A percentile compares a stretch with the other conserved stretches of the same genome.
Evolutionary conservation across 2,329 filamentous ascomycete species (phyloP).

Genomic region (Monosporascus sp.): DNA sequence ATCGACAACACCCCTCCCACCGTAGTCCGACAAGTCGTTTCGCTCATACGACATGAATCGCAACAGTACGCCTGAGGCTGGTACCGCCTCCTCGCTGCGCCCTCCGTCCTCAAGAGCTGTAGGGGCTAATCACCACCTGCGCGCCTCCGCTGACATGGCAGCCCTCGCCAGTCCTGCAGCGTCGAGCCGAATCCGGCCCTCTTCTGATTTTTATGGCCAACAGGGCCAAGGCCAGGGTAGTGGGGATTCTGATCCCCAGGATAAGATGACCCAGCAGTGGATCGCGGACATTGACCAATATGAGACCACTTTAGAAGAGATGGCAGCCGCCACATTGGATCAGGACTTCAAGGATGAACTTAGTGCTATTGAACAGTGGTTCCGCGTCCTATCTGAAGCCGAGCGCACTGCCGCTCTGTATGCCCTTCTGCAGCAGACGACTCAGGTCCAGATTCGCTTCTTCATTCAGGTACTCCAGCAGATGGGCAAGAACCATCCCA

Average conservation of each 20-base stretch:
- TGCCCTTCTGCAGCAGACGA: constrained; percentile 94
- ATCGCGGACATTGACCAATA: constrained; percentile 98
- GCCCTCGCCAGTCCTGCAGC: constrained; percentile 64
- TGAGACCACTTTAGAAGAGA: constrained; percentile 96
- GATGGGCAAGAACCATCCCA: constrained; percentile 97
- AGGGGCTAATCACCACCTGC: constrained; percentile 77
- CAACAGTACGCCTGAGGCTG: constrained; percentile 94
- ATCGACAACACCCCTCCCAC: neutral
- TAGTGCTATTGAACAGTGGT: constrained; percentile 99
- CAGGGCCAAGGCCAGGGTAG: constrained; percentile 63
- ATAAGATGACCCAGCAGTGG: constrained; percentile 96
- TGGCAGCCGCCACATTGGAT: constrained; percentile 96
- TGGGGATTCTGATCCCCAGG: constrained; percentile 74
- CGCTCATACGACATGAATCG: constrained; percentile 54
- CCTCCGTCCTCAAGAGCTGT: constrained; percentile 75
- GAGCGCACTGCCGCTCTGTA: constrained; percentile 94
- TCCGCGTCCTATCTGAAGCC: constrained; percentile 92
- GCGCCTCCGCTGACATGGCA: constrained; percentile 94
- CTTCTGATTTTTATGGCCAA: constrained; percentile 90
- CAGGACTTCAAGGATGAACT: constrained; percentile 99
- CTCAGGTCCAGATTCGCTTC: constrained; percentile 97
- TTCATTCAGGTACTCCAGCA: constrained; percentile 98
- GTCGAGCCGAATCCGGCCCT: constrained; percentile 80
- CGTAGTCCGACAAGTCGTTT: neutral
- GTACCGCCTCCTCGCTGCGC: constrained; percentile 74